These are phyloP conservation scores for Aureobasidium leucospermi DNA, from an alignment of 2,329 filamentous ascomycete genomes.

Conservation along the genomic window DNA sequence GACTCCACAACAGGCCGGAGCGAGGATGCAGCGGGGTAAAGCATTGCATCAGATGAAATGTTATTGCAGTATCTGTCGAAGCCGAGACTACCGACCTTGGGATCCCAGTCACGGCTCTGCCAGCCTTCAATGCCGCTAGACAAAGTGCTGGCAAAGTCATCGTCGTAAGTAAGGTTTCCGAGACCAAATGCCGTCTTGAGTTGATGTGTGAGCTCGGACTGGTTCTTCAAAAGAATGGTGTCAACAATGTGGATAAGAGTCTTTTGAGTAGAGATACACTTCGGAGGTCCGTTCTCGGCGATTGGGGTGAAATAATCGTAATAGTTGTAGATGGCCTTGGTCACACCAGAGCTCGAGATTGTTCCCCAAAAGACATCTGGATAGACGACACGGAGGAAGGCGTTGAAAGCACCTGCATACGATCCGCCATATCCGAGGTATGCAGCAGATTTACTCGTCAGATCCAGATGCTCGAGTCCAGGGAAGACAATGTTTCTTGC, in stretches of 20 bases:
- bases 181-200: slow-evolving; percentile 51
- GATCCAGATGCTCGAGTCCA: slow-evolving; percentile 58
- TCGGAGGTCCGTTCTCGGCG: slow-evolving; percentile 47
- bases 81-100: slow-evolving; percentile 39
- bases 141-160: slow-evolving; percentile 2
- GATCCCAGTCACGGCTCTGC: slow-evolving; percentile 56
- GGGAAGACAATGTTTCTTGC: slow-evolving; percentile 63
- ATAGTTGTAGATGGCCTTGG: slow-evolving; percentile 69
- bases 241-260: slow-evolving; percentile 54
- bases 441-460: slow-evolving; percentile 58
- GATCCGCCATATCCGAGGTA: slow-evolving; percentile 79
- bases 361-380: slow-evolving; percentile 71
- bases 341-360: slow-evolving; percentile 75
- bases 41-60: slow-evolving; percentile 39
- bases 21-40: slow-evolving; percentile 36
- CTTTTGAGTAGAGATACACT: slow-evolving; percentile 59
- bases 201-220: slow-evolving; percentile 31
- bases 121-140: slow-evolving; percentile 31
- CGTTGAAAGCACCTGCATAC: slow-evolving; percentile 73
- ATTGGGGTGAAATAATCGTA: slow-evolving; percentile 59
- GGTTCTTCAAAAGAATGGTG: slow-evolving; percentile 47
- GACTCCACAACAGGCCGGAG: slow-evolving; percentile 34
- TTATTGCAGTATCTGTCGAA: slow-evolving; percentile 52
- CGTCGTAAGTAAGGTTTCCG: slow-evolving; percentile 34
- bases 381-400: slow-evolving; percentile 68